These are phyloP conservation scores for Castanea mollissima DNA, from an alignment of 306 rosid genomes.

Conservation along the genomic window DNA sequence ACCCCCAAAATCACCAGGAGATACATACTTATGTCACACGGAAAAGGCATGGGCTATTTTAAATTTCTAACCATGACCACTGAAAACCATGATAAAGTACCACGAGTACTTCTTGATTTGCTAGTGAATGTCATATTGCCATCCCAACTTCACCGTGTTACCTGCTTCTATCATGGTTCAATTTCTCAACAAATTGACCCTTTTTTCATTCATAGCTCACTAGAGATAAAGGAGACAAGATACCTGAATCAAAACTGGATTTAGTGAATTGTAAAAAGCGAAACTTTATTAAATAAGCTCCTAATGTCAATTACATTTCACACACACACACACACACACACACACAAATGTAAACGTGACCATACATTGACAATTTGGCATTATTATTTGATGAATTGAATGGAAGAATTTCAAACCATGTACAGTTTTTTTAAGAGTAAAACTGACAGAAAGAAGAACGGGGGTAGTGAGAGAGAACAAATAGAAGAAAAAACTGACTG, in stretches of 20 bases:
- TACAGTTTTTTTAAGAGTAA: slow-evolving; percentile 20
- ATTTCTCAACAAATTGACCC: background rate
- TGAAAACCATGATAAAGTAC: too few relatives aligned
- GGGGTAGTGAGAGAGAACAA: background rate
- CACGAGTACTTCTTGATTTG: too few relatives aligned
- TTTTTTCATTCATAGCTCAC: background rate
- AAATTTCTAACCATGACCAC: too few relatives aligned
- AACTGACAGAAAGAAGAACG: background rate
- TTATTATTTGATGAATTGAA: slow-evolving; percentile 19
- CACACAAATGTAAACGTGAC: background rate
- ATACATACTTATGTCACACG: too few relatives aligned
- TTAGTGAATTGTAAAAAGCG: background rate
- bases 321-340: background rate
- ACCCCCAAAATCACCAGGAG: too few relatives aligned
- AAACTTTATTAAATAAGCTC: background rate
- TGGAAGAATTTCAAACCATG: slow-evolving; percentile 30
- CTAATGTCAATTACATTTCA: background rate
- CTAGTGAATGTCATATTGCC: too few relatives aligned
- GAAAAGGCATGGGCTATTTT: too few relatives aligned
- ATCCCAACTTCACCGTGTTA: too few relatives aligned
- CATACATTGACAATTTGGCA: background rate
- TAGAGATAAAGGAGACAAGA: background rate
- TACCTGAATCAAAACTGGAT: background rate
- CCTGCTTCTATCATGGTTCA: too few relatives aligned
- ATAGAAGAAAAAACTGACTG: background rate